Evolutionary conservation across 352 stramenopile species (phyloP).

Genomic region (Phytophthora litchii): DNA sequence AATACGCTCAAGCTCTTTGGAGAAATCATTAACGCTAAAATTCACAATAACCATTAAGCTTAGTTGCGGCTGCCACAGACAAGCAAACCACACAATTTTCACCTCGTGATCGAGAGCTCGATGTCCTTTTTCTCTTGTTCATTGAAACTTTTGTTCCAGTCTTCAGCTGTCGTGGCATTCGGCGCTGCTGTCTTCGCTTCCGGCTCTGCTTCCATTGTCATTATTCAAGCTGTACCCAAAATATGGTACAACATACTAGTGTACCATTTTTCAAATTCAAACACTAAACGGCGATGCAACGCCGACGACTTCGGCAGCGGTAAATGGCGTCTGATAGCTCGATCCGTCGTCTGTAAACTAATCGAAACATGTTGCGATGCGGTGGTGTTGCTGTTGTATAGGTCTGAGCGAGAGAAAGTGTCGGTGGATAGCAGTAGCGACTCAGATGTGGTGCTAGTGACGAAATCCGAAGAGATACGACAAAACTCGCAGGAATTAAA

Average conservation of each 20-base stretch:
- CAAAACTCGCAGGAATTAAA: conserved; percentile 1
- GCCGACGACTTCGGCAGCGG: conserved; percentile 35
- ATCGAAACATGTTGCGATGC: background rate
- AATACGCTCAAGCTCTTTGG: conserved; percentile 29
- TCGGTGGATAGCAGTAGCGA: conserved; percentile 42
- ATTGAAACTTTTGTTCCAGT: conserved; percentile 29
- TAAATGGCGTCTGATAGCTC: conserved; percentile 4
- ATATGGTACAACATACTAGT: background rate
- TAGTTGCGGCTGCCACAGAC: background rate
- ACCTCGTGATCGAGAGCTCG: conserved; percentile 32
- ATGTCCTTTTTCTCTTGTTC: conserved; percentile 25
- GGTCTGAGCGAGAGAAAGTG: conserved; percentile 8
- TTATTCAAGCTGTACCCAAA: conserved; percentile 8
- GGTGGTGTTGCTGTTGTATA: conserved; percentile 3
- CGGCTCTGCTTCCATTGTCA: conserved; percentile 13
- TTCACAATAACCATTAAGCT: background rate
- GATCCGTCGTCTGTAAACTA: background rate
- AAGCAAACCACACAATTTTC: background rate
- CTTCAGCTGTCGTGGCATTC: background rate
- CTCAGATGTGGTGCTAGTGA: conserved; percentile 25
- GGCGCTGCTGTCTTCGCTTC: conserved; percentile 13
- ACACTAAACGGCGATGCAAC: conserved; percentile 23
- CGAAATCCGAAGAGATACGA: conserved; percentile 4
- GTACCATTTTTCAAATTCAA: conserved; percentile 25
- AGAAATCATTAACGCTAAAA: conserved; percentile 31